Percentiles rank a stretch among this genome's conserved stretches.
Evolutionary conservation across 1,284 basidiomycete genomes (phyloP).

Genomic region (Trichosporon sp.): DNA sequence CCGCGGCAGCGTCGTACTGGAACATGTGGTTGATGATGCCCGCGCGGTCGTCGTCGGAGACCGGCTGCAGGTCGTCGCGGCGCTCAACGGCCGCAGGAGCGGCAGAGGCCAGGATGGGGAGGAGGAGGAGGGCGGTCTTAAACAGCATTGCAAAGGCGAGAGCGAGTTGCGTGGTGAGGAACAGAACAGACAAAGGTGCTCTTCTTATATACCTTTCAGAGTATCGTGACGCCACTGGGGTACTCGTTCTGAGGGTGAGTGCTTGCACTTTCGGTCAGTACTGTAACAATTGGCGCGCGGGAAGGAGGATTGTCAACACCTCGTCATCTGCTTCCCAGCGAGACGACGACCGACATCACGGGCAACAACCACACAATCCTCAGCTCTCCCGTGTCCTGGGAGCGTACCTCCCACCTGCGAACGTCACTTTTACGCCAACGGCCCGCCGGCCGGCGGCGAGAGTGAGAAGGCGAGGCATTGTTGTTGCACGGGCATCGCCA

Average conservation of each 20-base stretch:
- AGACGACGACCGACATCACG: background rate
- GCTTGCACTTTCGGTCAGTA: background rate
- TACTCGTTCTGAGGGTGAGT: background rate
- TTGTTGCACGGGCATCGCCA: slow-evolving; percentile 3
- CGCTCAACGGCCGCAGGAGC: slow-evolving; percentile 1
- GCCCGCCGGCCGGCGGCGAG: background rate
- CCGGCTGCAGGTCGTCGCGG: slow-evolving; percentile 1
- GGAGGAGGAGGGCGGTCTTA: slow-evolving; percentile 16
- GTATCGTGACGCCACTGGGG: background rate
- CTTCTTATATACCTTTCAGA: slow-evolving; percentile 11
- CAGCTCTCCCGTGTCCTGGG: background rate
- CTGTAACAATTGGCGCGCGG: background rate
- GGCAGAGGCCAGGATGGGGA: slow-evolving; percentile 5
- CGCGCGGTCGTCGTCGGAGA: slow-evolving; percentile 16
- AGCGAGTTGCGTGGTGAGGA: background rate
- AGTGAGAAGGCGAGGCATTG: background rate
- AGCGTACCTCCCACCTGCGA: background rate
- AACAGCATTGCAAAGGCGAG: slow-evolving; percentile 3
- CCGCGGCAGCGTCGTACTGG: slow-evolving; percentile 5
- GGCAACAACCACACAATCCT: background rate
- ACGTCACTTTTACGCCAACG: slow-evolving; percentile 8
- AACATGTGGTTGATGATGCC: slow-evolving; percentile 17
- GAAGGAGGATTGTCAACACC: background rate
- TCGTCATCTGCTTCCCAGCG: background rate
- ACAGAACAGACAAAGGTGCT: background rate